These are phyloP conservation scores for Garcia nutans DNA, from an alignment of 345 rosid genomes.

Conservation along the genomic window DNA sequence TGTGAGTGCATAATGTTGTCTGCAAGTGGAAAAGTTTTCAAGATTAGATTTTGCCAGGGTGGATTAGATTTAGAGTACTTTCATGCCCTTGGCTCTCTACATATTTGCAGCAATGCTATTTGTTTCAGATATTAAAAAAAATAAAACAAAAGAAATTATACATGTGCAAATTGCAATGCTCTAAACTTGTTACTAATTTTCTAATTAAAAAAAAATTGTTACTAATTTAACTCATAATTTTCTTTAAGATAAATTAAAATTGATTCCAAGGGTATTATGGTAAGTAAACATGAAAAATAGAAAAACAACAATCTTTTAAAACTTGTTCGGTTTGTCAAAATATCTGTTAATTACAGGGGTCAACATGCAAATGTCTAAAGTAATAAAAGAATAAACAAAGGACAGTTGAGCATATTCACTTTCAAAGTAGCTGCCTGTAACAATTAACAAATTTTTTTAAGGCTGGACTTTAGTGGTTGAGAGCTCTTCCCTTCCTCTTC, in stretches of 20 bases:
- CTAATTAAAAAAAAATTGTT: no score
- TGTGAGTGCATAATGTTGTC: background rate
- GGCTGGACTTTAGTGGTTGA: slow-evolving; percentile 21
- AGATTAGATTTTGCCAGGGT: background rate
- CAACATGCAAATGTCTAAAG: background rate
- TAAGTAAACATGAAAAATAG: background rate
- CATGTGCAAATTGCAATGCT: background rate
- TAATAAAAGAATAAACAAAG: no score
- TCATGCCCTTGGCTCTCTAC: background rate
- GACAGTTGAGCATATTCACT: background rate
- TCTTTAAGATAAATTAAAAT: no score
- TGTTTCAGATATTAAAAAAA: no score
- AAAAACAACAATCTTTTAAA: background rate
- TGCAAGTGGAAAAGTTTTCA: background rate
- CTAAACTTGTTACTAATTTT: no score
- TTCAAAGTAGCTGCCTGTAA: background rate
- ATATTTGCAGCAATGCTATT: background rate
- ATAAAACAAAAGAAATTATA: background rate
- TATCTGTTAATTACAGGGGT: slow-evolving; percentile 16
- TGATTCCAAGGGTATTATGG: background rate
- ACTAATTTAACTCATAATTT: no score
- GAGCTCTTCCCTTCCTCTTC: slow-evolving; percentile 15
- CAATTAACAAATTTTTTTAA: background rate
- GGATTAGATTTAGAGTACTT: slow-evolving; percentile 13
- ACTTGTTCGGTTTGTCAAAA: background rate